Conservation (phyloP, 2,329 filamentous ascomycete genomes). For the Shiraia sp. region DNA sequence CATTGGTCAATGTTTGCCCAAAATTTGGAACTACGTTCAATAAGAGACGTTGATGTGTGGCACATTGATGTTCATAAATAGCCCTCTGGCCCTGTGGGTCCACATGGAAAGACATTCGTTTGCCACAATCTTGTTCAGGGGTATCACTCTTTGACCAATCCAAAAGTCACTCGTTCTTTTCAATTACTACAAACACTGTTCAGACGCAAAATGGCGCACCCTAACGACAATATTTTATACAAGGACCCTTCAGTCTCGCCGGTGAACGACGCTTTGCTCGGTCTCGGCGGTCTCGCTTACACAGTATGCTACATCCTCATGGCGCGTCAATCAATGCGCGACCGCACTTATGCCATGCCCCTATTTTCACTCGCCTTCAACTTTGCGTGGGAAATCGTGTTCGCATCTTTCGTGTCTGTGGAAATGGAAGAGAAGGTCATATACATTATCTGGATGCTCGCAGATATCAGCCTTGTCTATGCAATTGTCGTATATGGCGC, state of each 20-base stretch:
- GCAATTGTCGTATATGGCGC: constrained; percentile 51
- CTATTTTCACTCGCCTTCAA: constrained; percentile 55
- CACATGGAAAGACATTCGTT: no score
- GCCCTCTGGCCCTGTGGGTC: no score
- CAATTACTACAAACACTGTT: neutral
- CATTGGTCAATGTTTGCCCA: no score
- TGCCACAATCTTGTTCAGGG: no score
- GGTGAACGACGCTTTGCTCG: constrained; percentile 16
- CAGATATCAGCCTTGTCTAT: constrained; percentile 56
- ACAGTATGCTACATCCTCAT: constrained; percentile 52
- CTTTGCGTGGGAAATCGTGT: constrained; percentile 58
- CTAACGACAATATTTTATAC: constrained; percentile 18
- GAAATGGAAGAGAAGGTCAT: constrained; percentile 49
- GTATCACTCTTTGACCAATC: no score
- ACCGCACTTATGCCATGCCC: constrained; percentile 56
- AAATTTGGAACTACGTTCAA: no score
- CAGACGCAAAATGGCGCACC: constrained; percentile 1
- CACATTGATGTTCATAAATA: no score
- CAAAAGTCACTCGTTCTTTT: neutral
- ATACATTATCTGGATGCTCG: constrained; percentile 54
- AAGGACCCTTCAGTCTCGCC: constrained; percentile 14
- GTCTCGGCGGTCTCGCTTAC: constrained; percentile 18
- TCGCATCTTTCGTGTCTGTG: constrained; percentile 54
- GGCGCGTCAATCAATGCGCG: constrained; percentile 50
- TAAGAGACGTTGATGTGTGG: no score